A percentile compares a stretch with the other conserved stretches of the same genome.
Evolutionary conservation across 2,329 filamentous ascomycete genomes (phyloP).

Genomic region (Talaromyces sp.): DNA sequence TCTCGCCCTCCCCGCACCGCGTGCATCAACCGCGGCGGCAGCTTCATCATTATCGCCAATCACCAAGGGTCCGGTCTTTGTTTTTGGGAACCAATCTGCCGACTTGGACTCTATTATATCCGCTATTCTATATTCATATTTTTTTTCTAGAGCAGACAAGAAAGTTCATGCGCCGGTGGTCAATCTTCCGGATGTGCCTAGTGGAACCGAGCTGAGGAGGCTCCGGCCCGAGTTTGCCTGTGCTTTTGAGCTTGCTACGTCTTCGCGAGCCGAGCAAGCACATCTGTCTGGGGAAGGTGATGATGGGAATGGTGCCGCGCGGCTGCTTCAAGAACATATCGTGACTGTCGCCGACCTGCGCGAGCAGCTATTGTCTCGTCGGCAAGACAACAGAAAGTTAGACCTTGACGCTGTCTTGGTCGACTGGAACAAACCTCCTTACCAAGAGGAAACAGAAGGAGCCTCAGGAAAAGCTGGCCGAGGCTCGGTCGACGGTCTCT

Average conservation of each 20-base stretch:
- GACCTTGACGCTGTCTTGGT: constrained; percentile 25
- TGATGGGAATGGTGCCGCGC: constrained; percentile 19
- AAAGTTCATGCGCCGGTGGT: constrained; percentile 54
- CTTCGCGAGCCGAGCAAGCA: constrained; percentile 5
- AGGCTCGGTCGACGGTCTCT: constrained; percentile 46
- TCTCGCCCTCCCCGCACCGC: constrained; percentile 17
- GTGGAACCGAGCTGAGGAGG: constrained; percentile 45
- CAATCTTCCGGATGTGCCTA: constrained; percentile 48
- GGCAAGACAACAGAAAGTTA: constrained; percentile 13
- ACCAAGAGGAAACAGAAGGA: constrained; percentile 35
- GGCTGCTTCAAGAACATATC: constrained; percentile 29
- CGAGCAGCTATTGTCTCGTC: constrained; percentile 11
- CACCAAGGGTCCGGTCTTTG: constrained; percentile 28
- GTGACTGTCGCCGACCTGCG: constrained; percentile 38
- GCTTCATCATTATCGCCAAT: neutral
- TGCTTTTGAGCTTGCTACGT: constrained; percentile 49
- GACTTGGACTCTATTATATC: constrained; percentile 62
- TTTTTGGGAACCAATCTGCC: constrained; percentile 42
- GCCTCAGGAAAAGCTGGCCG: constrained; percentile 19
- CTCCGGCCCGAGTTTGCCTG: constrained; percentile 57
- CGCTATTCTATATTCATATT: constrained; percentile 58
- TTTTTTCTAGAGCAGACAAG: constrained; percentile 38
- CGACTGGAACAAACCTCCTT: constrained; percentile 43
- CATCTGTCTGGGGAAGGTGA: neutral
- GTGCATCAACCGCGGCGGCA: constrained; percentile 17